Evolutionary conservation across 441 rosid species (phyloP).

Genomic region (Arabidopsis hybrid): DNA sequence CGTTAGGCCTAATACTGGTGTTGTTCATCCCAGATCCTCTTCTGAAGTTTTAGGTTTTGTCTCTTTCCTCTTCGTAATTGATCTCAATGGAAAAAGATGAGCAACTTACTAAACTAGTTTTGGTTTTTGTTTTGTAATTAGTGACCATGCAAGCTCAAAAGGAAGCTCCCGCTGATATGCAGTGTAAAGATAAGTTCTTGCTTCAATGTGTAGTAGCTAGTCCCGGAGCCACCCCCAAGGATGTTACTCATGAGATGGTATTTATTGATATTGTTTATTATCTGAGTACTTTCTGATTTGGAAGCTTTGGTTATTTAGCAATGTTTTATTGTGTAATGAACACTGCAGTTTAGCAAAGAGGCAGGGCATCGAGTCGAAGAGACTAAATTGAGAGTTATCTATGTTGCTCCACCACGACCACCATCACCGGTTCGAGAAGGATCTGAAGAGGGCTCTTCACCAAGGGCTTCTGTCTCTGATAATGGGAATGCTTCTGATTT

Average conservation of each 20-base stretch:
- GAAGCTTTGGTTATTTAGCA: neutral
- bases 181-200: conserved; percentile 93
- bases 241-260: conserved; percentile 83
- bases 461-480: conserved; percentile 72
- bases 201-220: conserved; percentile 74
- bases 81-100: conserved; percentile 5
- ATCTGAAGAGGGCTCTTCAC: conserved; percentile 87
- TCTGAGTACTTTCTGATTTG: neutral
- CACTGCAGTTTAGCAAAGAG: conserved; percentile 73
- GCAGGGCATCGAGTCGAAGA: conserved; percentile 77
- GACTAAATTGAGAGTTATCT: conserved; percentile 77
- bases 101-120: neutral
- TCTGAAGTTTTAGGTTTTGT: conserved; percentile 73
- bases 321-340: conserved; percentile 9
- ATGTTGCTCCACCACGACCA: conserved; percentile 78
- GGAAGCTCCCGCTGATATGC: conserved; percentile 85
- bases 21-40: conserved; percentile 69
- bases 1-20: conserved; percentile 83
- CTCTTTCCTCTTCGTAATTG: neutral
- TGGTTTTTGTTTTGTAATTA: conserved; percentile 26
- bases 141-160: conserved; percentile 97
- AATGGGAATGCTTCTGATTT: conserved; percentile 53
- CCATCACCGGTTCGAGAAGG: conserved; percentile 93
- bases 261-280: neutral
- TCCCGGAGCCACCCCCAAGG: conserved; percentile 63